Percentiles rank a stretch among this genome's conserved stretches.
phyloP scores from a whole-genome alignment of 202 grass and related monocot genomes.

The Saccharum hybrid region DNA sequence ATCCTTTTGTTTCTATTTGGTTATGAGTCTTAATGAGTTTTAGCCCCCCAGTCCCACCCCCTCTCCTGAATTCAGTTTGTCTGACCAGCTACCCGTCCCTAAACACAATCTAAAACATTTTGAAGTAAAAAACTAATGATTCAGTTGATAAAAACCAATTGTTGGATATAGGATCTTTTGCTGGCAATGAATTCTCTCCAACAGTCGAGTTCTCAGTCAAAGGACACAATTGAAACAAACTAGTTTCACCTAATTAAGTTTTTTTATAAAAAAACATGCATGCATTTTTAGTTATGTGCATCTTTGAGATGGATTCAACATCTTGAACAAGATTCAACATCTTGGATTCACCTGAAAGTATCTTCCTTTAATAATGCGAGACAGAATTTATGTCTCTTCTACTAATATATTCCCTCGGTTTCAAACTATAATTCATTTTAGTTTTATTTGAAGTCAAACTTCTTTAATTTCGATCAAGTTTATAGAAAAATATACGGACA shows the following conservation, averaged over 20 bases:
- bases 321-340: too few relatives aligned
- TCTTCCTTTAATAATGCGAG: not conserved
- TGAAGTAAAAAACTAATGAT: not conserved
- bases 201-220: not conserved
- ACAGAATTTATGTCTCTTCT: not conserved
- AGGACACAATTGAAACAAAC: too few relatives aligned
- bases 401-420: not conserved
- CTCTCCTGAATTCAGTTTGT: not conserved
- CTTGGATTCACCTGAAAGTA: too few relatives aligned
- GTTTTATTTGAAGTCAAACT: not conserved
- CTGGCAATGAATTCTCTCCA: not conserved
- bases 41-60: not conserved
- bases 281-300: too few relatives aligned
- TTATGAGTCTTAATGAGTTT: not conserved
- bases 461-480: not conserved
- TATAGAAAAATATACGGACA: not conserved
- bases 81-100: not conserved
- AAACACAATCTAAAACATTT: not conserved
- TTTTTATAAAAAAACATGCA: too few relatives aligned
- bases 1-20: slow-evolving; percentile 46
- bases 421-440: too few relatives aligned
- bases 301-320: too few relatives aligned
- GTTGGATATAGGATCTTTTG: not conserved
- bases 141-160: too few relatives aligned
- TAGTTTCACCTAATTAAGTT: too few relatives aligned